Evolutionary conservation across 768 basidiomycete genomes (phyloP), one percentile per base, ranked within the genome.

Genomic region (Russula sp.): DNA sequence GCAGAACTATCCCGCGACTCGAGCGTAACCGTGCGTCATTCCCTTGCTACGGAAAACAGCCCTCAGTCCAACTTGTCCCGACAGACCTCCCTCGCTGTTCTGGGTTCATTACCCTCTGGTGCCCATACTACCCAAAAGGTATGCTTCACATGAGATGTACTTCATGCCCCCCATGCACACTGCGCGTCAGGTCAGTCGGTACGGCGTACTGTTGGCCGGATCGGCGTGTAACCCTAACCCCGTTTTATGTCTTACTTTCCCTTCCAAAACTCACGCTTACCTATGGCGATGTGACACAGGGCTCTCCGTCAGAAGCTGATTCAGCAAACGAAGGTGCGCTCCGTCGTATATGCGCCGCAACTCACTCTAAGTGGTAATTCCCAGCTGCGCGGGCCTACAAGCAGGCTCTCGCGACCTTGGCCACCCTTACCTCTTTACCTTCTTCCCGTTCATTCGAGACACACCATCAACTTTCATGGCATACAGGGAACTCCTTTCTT

Each of bases 331-430:
- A 68, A 63, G 68, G 68, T 68, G 14, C 13, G 51, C 13, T n/a
- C 11, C 47, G 9, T 50, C 34, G 16, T 47, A 66, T 54, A 44
- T 37, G 32, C 44, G 5, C 31, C 13, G 9, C 22, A 34, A 39
- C 20, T 49, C 18, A 22, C 8, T 3, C 37, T 54, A 4, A 59
- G 39, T 11, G 8, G 20, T 18, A 4, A 16, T 20, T 60, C 35
- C 2, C 65, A 90, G 90, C 89, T 62, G 73, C 82, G 14, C 82
- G 85, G 65, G 90, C 89, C 11, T 91, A 90, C 75, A 87, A 81
- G 70, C 84, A 89, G 72, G 91, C 91, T 11, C 72, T 89, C 62
- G 71, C 81, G 8, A 89, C 88, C 4, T 77, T 93, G 20, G 76
- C 84, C 2, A 79, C 84, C 34, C 74, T 92, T 57, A 86, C 82